Evolutionary conservation across 345 rosid species (phyloP).

Genomic region (Brassica juncea): DNA sequence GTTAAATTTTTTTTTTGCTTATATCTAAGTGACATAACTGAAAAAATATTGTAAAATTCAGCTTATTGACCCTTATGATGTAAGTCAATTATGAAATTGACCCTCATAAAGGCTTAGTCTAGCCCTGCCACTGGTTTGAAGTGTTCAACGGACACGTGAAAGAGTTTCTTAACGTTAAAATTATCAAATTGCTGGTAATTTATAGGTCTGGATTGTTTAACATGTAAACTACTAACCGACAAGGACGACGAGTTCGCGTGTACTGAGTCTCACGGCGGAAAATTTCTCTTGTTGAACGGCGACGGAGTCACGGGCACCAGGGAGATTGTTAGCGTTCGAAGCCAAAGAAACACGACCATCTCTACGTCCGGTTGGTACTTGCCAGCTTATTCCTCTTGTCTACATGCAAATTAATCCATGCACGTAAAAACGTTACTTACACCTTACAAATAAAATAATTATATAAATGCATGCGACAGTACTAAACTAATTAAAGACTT

Average conservation of each 20-base stretch:
- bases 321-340: conserved; percentile 40
- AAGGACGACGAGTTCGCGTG: conserved; percentile 55
- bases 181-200: background rate
- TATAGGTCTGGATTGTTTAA: conserved; percentile 2
- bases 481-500: conserved; percentile 1
- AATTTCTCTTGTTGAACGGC: conserved; percentile 49
- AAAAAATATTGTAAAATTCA: too few species aligned
- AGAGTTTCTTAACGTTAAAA: background rate
- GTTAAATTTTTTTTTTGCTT: too few species aligned
- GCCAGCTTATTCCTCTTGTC: conserved; percentile 53
- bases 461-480: background rate
- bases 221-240: conserved; percentile 37
- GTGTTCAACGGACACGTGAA: background rate
- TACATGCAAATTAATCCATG: conserved; percentile 38
- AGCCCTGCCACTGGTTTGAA: background rate
- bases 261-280: conserved; percentile 37
- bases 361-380: conserved; percentile 55
- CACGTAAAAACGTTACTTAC: conserved; percentile 20
- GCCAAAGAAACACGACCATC: conserved; percentile 52
- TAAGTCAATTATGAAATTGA: too few species aligned
- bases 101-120: too few species aligned
- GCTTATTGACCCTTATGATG: too few species aligned
- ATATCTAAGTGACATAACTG: too few species aligned
- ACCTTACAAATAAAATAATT: background rate
- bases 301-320: conserved; percentile 45